Evolutionary conservation across 352 stramenopile species (phyloP).

Genomic region (Phytopythium boreale): DNA sequence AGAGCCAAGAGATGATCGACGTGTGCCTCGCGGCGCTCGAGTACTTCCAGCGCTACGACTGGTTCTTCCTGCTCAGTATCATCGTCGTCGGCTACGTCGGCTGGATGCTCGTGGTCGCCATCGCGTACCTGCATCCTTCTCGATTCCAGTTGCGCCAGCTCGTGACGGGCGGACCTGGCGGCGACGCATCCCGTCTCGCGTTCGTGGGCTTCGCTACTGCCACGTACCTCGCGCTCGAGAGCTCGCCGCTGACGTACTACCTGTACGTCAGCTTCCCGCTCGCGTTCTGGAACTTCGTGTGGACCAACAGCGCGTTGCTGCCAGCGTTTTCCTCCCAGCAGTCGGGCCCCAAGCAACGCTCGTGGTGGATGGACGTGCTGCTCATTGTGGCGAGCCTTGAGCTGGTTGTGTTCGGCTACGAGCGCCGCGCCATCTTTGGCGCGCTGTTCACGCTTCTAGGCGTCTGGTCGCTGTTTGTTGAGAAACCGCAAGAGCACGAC

Average conservation of each 20-base stretch:
- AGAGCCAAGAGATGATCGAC: conserved; percentile 66
- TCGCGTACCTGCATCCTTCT: conserved; percentile 52
- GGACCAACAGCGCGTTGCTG: conserved; percentile 38
- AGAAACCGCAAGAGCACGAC: neutral
- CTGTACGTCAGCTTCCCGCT: conserved; percentile 71
- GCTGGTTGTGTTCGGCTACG: conserved; percentile 67
- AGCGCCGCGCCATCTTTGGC: conserved; percentile 62
- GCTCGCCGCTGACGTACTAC: conserved; percentile 72
- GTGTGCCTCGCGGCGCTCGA: conserved; percentile 70
- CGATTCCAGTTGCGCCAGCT: conserved; percentile 27
- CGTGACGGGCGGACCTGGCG: neutral
- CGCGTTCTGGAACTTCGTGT: conserved; percentile 60
- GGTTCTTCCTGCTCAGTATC: conserved; percentile 72
- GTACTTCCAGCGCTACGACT: conserved; percentile 86
- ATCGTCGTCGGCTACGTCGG: conserved; percentile 76
- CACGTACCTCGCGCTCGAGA: conserved; percentile 56
- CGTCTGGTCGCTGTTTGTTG: conserved; percentile 33
- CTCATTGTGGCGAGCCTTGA: conserved; percentile 54
- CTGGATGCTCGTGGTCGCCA: conserved; percentile 63
- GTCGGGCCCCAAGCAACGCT: neutral
- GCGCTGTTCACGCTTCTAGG: conserved; percentile 58
- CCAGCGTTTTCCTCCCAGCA: neutral
- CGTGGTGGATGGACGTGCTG: conserved; percentile 24
- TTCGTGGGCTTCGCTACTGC: conserved; percentile 28
- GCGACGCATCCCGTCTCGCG: neutral